Percentiles rank a stretch among this genome's conserved stretches.
phyloP scores from a whole-genome alignment of 1,284 basidiomycete genomes.

The Austroboletus niveus region DNA sequence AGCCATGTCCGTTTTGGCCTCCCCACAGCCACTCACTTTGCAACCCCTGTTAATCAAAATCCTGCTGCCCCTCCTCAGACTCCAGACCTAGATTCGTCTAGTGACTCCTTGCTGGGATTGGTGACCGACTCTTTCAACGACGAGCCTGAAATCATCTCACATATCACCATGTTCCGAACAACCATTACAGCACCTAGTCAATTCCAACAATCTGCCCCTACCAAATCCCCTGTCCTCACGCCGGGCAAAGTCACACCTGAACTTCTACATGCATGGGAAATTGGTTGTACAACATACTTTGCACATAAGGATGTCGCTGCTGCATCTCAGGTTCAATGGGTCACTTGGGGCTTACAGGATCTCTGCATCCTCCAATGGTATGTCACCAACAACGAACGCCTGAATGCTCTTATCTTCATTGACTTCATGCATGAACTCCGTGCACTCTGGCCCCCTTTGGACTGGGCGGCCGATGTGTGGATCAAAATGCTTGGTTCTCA shows the following conservation, averaged over 20 bases:
- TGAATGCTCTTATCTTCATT: background rate
- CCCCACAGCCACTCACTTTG: too few species aligned
- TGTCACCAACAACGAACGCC: background rate
- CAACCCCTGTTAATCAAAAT: too few species aligned
- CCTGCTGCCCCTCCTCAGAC: too few species aligned
- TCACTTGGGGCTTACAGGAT: background rate
- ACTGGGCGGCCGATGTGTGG: background rate
- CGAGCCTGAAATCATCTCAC: too few species aligned
- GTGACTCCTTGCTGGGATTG: too few species aligned
- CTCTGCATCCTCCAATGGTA: slow-evolving; percentile 6
- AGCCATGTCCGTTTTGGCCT: too few species aligned
- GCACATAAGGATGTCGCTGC: background rate
- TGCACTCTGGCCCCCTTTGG: background rate
- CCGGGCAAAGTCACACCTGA: background rate
- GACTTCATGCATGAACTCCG: slow-evolving; percentile 1
- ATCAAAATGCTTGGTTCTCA: background rate
- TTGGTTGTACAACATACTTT: background rate
- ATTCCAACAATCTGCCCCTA: background rate
- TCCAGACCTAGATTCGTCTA: too few species aligned
- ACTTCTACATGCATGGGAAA: background rate
- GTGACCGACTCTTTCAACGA: too few species aligned
- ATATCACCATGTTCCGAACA: too few species aligned
- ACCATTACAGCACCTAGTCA: too few species aligned
- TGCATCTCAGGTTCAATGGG: background rate
- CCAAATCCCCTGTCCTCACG: background rate